These are phyloP conservation scores for Zygotorulaspora danielsina DNA, from an alignment of 805 yeast genomes.

Conservation along the genomic window DNA sequence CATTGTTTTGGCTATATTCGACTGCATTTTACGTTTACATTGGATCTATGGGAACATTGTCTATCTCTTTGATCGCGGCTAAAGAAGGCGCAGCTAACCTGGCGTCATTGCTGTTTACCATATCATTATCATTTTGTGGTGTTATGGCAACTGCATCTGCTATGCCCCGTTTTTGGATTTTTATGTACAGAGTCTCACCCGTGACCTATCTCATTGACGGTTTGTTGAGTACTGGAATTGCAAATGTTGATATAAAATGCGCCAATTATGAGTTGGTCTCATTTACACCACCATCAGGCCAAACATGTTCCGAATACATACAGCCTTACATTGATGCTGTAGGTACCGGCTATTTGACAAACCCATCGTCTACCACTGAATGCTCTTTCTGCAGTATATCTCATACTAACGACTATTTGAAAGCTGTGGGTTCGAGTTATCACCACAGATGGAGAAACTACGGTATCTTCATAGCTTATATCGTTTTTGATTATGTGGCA, in stretches of 20 bases:
- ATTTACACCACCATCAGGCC: conserved; percentile 50
- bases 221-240: conserved; percentile 52
- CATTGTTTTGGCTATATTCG: conserved; percentile 46
- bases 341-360: conserved; percentile 47
- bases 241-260: conserved; percentile 47
- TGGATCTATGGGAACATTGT: conserved; percentile 54
- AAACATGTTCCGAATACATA: conserved; percentile 57
- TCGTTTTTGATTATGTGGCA: conserved; percentile 41
- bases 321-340: conserved; percentile 30
- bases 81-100: conserved; percentile 63
- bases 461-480: conserved; percentile 53
- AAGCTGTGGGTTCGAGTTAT: conserved; percentile 38
- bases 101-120: conserved; percentile 52
- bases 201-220: conserved; percentile 61
- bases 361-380: conserved; percentile 43
- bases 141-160: conserved; percentile 54
- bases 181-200: conserved; percentile 73
- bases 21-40: conserved; percentile 50
- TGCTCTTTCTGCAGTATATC: conserved; percentile 58
- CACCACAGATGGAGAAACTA: conserved; percentile 53
- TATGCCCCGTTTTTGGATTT: conserved; percentile 74
- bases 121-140: conserved; percentile 74
- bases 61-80: conserved; percentile 54
- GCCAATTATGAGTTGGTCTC: conserved; percentile 43
- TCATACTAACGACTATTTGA: conserved; percentile 56